Evolutionary conservation across 371 early-diverging fungal species (phyloP), one percentile per base, ranked within the genome.

Genomic region (Smittium culicis): DNA sequence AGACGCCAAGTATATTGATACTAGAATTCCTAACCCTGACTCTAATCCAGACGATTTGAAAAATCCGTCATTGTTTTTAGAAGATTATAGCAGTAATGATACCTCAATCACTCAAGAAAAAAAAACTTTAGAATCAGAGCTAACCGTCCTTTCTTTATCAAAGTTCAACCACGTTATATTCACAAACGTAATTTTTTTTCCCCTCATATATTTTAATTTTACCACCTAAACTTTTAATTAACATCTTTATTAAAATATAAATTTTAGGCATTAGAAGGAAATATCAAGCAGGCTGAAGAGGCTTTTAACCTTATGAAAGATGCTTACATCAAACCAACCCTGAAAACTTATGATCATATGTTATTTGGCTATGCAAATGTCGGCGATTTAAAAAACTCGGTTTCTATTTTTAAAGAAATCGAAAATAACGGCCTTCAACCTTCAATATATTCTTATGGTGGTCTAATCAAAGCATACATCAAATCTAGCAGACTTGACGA

Each of bases 301-400:
- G 87, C 86, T 32, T 81, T 88, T 66, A 75, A 86, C 16, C 66
- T 88, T 66, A 87, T 92, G 82, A 69, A 79, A 62, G 79, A 84
- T 60, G 76, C 81, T 20, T 84, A 86, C 2, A 61, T 86, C 14
- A 66, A 77, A 68, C 91, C 91, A 2, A 84, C 83, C 67, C 69
- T 84, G 34, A 74, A 80, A 34, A 83, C 89, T 0, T 86, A 84
- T 72, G 86, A 85, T 68, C 80, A 88, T 65, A 79, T 95, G 54
- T 82, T 93, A 75, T 83, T 90, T 70, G 88, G 90, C 0, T 89
- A 92, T 72, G 86, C 88, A 14, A 85, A 83, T 67, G 78, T 76
- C 0, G 82, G 83, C 2, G 79, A 92, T 64, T 66, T 87, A 0
- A 73, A 84, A n/a, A 75, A 80, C 28, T 82, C 85, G 0, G 74